Conservation (phyloP, 2,329 filamentous ascomycete species). For the Colletotrichum noveboracense region DNA sequence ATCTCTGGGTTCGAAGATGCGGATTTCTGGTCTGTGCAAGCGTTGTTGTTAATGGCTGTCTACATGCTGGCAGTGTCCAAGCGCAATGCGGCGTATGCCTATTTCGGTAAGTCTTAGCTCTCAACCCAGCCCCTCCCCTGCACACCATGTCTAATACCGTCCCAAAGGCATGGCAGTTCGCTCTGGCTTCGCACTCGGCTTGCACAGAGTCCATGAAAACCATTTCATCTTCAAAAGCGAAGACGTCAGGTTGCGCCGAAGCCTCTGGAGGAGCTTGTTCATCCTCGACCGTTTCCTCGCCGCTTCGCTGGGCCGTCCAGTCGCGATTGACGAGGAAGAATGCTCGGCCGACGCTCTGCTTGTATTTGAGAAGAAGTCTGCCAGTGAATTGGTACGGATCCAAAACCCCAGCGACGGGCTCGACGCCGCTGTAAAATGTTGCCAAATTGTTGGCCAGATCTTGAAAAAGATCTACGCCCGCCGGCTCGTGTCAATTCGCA, state of each 20-base stretch:
- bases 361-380: conserved; percentile 19
- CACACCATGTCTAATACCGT: conserved; percentile 12
- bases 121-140: not conserved
- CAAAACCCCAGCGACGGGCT: conserved; percentile 39
- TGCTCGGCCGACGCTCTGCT: conserved; percentile 57
- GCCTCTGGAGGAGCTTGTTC: conserved; percentile 69
- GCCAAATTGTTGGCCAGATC: conserved; percentile 62
- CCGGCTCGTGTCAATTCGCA: conserved; percentile 60
- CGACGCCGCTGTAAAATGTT: conserved; percentile 61
- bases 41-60: conserved; percentile 66
- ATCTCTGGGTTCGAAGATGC: conserved; percentile 62
- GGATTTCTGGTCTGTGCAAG: conserved; percentile 70
- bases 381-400: conserved; percentile 8
- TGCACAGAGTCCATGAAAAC: conserved; percentile 63
- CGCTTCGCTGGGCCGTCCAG: conserved; percentile 66
- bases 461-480: conserved; percentile 65
- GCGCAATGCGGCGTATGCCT: conserved; percentile 66
- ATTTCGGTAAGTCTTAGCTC: conserved; percentile 53
- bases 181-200: conserved; percentile 65
- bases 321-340: conserved; percentile 66
- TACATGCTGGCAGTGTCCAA: conserved; percentile 68
- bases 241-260: conserved; percentile 55
- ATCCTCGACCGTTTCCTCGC: conserved; percentile 69
- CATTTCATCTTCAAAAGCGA: conserved; percentile 55
- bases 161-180: conserved; percentile 64